Evolutionary conservation across 768 basidiomycete species (phyloP).

Genomic region (Lentinula detonsa): DNA sequence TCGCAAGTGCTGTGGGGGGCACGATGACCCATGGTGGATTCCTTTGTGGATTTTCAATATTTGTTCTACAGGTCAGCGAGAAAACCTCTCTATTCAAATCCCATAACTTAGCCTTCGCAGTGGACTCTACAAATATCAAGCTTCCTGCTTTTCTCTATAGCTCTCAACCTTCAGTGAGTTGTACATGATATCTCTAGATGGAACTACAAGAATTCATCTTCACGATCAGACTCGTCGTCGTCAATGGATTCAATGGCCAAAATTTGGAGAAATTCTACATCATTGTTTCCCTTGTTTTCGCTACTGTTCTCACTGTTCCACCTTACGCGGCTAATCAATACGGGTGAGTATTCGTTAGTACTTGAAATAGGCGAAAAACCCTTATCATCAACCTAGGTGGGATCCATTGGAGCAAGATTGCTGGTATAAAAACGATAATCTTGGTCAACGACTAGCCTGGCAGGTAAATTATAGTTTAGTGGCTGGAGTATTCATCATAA

Average conservation of each 20-base stretch:
- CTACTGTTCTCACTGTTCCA: slow-evolving; percentile 11
- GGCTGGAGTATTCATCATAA: neutral
- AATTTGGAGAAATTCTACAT: slow-evolving; percentile 16
- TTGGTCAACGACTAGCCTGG: slow-evolving; percentile 12
- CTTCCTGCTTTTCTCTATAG: slow-evolving; percentile 16
- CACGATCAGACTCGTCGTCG: slow-evolving; percentile 13
- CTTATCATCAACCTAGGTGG: slow-evolving; percentile 9
- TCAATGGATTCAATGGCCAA: slow-evolving; percentile 12
- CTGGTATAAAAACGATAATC: slow-evolving; percentile 16
- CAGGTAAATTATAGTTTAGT: slow-evolving; percentile 9
- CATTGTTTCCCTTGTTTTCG: slow-evolving; percentile 8
- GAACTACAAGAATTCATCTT: neutral
- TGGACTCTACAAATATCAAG: slow-evolving; percentile 16
- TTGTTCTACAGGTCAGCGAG: slow-evolving; percentile 13
- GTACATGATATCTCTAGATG: neutral
- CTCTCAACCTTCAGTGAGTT: slow-evolving; percentile 18
- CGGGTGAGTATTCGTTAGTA: slow-evolving; percentile 8
- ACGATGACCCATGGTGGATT: slow-evolving; percentile 9
- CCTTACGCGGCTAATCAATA: slow-evolving; percentile 17
- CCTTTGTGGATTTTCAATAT: slow-evolving; percentile 15
- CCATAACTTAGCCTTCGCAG: neutral
- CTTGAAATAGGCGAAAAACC: neutral
- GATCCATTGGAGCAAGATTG: slow-evolving; percentile 15
- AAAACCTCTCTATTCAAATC: no score
- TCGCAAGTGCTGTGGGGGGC: slow-evolving; percentile 15